phyloP scores from a whole-genome alignment of 73 alveolate species.

The Paramecium octaurelia region DNA sequence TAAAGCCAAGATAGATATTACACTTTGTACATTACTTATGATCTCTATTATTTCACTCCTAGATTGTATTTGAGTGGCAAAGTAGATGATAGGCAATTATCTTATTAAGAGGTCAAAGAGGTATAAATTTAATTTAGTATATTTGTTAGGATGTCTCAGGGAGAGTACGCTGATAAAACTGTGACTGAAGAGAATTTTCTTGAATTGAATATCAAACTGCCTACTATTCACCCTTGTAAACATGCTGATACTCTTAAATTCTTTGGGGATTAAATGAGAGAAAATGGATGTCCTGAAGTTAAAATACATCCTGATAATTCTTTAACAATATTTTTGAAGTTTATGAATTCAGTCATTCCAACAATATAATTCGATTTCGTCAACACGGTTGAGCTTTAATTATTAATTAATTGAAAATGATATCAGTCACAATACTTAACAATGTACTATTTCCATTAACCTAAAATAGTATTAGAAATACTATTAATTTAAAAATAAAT shows the following conservation, averaged over 20 bases:
- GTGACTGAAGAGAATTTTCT: not conserved
- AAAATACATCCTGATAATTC: constrained; percentile 40
- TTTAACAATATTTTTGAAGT: not conserved
- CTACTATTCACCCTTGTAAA: constrained; percentile 31
- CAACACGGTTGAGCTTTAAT: not conserved
- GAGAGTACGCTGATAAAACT: constrained; percentile 51
- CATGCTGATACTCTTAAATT: constrained; percentile 53
- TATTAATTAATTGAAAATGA: not conserved
- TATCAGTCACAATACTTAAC: not conserved
- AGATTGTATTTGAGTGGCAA: constrained; percentile 3
- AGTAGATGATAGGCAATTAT: not conserved
- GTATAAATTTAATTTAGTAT: not conserved
- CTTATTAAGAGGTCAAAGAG: not conserved
- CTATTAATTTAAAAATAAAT: not conserved
- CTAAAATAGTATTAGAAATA: not conserved
- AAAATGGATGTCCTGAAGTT: not conserved
- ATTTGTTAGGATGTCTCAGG: not conserved
- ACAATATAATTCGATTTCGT: constrained; percentile 46
- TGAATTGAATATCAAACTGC: not conserved
- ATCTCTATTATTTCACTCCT: constrained; percentile 24
- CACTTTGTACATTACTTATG: not conserved
- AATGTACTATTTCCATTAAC: not conserved
- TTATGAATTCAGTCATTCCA: constrained; percentile 8
- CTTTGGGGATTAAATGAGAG: constrained; percentile 1
- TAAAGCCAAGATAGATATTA: not conserved